Conservation (phyloP, 164 flowering plant genomes). For the Liquidambar formosana region DNA sequence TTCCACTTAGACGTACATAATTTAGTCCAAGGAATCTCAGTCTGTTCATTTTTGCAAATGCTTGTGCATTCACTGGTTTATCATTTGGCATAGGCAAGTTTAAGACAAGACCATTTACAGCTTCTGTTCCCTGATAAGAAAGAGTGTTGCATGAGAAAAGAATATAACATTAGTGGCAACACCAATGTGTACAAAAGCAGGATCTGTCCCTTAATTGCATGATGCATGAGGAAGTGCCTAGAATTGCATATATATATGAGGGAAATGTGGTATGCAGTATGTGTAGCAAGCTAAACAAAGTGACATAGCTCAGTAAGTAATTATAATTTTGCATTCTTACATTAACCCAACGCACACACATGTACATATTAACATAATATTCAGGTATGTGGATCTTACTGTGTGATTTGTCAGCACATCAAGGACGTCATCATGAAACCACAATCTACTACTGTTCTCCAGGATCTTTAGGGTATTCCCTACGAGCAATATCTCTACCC, state of each 20-base stretch:
- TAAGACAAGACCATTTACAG: too few relatives aligned
- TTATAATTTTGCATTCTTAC: too few relatives aligned
- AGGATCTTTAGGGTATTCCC: conserved; percentile 12
- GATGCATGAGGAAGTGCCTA: background rate
- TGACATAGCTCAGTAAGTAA: too few relatives aligned
- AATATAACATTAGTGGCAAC: too few relatives aligned
- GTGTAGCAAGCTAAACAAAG: too few relatives aligned
- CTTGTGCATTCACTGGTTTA: background rate
- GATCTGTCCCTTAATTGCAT: background rate
- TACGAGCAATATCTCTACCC: conserved; percentile 25
- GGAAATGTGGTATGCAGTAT: too few relatives aligned
- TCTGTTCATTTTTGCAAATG: conserved; percentile 5
- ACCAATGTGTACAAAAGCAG: too few relatives aligned
- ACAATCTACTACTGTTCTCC: conserved; percentile 27
- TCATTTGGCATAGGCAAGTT: conserved; percentile 2
- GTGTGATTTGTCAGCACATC: conserved; percentile 4
- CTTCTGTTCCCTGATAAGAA: too few relatives aligned
- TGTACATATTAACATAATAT: too few relatives aligned
- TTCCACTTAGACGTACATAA: background rate
- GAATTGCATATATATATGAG: too few relatives aligned
- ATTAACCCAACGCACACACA: too few relatives aligned
- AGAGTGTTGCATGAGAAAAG: background rate
- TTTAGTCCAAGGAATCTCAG: conserved; percentile 18
- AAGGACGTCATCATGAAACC: conserved; percentile 15
- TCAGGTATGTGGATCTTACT: conserved; percentile 7